Evolutionary conservation across 2,329 filamentous ascomycete genomes (phyloP).

Genomic region (Cladorrhinum sp.): DNA sequence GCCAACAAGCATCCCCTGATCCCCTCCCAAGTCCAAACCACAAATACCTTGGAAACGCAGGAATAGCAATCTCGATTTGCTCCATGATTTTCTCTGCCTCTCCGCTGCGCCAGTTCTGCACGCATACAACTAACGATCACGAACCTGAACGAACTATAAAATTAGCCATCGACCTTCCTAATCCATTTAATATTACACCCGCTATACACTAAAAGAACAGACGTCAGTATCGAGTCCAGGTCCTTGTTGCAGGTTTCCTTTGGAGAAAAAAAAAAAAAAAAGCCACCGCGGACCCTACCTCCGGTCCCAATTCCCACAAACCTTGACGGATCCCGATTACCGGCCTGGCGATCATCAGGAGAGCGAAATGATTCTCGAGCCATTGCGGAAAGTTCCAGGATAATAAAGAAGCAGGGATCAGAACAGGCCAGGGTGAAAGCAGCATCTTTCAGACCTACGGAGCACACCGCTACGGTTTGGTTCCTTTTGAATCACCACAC

Average conservation of each 20-base stretch:
- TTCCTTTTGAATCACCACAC: background rate
- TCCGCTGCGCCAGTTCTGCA: background rate
- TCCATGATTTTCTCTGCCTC: background rate
- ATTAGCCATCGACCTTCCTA: background rate
- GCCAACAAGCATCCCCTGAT: background rate
- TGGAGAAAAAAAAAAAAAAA: background rate
- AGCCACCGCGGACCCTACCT: background rate
- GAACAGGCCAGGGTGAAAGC: background rate
- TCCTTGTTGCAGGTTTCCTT: background rate
- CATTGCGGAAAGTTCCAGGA: background rate
- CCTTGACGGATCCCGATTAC: background rate
- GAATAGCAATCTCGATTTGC: background rate
- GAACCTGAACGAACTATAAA: background rate
- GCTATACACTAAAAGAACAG: background rate
- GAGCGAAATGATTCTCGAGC: background rate
- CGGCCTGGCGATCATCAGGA: background rate
- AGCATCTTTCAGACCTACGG: background rate
- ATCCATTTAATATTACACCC: background rate
- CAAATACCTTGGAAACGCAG: background rate
- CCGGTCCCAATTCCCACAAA: background rate
- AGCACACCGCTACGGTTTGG: background rate
- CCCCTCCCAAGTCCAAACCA: background rate
- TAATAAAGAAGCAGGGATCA: background rate
- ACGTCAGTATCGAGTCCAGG: background rate
- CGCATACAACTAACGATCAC: background rate